Percentiles rank a stretch among this genome's conserved stretches.
These are phyloP conservation scores for Acanthamoeba triangularis DNA, from an alignment of 208 protist species.

Conservation along the genomic window DNA sequence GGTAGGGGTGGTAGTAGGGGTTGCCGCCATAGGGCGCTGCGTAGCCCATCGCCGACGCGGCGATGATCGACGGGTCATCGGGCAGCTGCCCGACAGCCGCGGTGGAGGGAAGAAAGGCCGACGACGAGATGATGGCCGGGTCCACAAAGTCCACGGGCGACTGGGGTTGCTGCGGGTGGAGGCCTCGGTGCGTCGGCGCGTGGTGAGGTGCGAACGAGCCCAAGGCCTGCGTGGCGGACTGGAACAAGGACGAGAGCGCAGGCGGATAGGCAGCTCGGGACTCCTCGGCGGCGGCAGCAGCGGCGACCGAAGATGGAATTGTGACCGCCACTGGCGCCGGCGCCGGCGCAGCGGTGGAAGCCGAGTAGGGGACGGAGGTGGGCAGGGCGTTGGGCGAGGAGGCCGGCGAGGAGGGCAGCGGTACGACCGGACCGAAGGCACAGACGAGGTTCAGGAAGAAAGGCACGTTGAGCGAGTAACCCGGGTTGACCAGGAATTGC, in stretches of 20 bases:
- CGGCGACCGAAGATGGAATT: no score
- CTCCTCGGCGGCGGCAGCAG: no score
- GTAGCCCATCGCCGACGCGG: background rate
- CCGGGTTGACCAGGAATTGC: constrained; percentile 33
- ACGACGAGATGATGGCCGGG: background rate
- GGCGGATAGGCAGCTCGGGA: background rate
- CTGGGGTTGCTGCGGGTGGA: background rate
- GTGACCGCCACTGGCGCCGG: background rate
- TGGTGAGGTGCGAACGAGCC: background rate
- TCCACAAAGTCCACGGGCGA: background rate
- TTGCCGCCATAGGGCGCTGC: no score
- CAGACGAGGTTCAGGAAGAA: background rate
- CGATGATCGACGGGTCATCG: background rate
- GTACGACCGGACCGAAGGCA: background rate
- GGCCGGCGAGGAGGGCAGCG: background rate
- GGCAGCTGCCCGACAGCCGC: background rate
- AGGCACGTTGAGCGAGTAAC: background rate
- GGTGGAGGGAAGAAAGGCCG: background rate
- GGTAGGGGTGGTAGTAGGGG: no score
- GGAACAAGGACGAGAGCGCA: background rate
- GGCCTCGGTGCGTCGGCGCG: background rate
- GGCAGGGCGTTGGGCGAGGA: background rate
- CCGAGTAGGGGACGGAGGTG: background rate
- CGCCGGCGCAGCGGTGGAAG: background rate
- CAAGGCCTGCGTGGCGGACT: background rate